A percentile compares a stretch with the other conserved stretches of the same genome.
Conservation (phyloP, 768 basidiomycete genomes). For the Lepiota venenata region DNA sequence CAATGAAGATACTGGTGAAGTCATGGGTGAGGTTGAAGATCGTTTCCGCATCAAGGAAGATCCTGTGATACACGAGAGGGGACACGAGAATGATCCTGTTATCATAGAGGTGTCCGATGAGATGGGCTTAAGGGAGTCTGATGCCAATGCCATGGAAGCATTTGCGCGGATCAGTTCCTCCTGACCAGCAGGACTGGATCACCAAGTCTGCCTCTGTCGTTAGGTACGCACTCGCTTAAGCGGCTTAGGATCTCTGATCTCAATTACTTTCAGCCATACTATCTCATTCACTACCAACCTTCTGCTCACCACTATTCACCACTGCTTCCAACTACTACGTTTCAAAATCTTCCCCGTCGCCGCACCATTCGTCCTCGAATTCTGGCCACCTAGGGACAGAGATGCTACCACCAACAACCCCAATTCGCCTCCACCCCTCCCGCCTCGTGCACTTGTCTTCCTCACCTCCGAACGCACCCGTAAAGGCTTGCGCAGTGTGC, state of each 20-base stretch:
- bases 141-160: slow-evolving; percentile 44
- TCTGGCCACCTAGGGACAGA: neutral
- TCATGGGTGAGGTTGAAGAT: slow-evolving; percentile 67
- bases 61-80: slow-evolving; percentile 42
- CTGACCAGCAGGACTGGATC: slow-evolving; percentile 71
- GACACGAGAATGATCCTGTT: slow-evolving; percentile 62
- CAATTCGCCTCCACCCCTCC: slow-evolving; percentile 24
- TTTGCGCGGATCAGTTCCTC: slow-evolving; percentile 60
- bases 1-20: slow-evolving; percentile 68
- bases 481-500: slow-evolving; percentile 54
- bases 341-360: slow-evolving; percentile 48
- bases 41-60: slow-evolving; percentile 57
- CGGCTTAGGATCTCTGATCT: neutral
- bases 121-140: slow-evolving; percentile 29
- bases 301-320: slow-evolving; percentile 57
- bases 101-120: slow-evolving; percentile 65
- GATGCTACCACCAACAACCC: slow-evolving; percentile 11
- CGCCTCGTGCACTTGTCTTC: slow-evolving; percentile 50
- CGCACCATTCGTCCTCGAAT: slow-evolving; percentile 31
- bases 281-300: slow-evolving; percentile 66
- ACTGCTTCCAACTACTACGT: slow-evolving; percentile 63
- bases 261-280: slow-evolving; percentile 43
- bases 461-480: slow-evolving; percentile 57
- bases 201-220: slow-evolving; percentile 56
- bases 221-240: slow-evolving; percentile 43